Evolutionary conservation across 768 basidiomycete species (phyloP).

Genomic region (Xerocomus brunneocitrinus): DNA sequence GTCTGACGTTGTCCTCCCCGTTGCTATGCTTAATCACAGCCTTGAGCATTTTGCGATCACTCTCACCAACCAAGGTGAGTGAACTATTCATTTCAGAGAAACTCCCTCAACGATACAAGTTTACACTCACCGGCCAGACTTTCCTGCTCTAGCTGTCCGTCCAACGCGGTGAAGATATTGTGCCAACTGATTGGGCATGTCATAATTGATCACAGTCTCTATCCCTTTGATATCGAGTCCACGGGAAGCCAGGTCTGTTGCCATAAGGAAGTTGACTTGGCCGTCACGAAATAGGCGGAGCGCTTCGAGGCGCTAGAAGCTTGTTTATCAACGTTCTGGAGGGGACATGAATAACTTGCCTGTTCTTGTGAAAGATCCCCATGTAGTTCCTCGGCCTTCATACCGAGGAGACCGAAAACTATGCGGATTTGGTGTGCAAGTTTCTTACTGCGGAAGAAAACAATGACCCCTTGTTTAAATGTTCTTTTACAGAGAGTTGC

Average conservation of each 20-base stretch:
- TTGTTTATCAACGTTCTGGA: conserved; percentile 3
- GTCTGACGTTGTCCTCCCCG: conserved; percentile 75
- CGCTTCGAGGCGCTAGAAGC: conserved; percentile 70
- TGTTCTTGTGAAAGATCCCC: conserved; percentile 96
- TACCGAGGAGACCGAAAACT: conserved; percentile 81
- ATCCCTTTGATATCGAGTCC: conserved; percentile 97
- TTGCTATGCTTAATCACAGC: conserved; percentile 87
- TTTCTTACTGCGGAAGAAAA: conserved; percentile 96
- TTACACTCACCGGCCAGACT: conserved; percentile 73
- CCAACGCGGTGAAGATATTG: conserved; percentile 98
- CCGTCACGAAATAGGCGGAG: conserved; percentile 87
- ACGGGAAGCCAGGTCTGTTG: conserved; percentile 92
- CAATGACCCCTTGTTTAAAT: conserved; percentile 78
- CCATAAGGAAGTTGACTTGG: conserved; percentile 86
- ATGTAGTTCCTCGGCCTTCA: conserved; percentile 90
- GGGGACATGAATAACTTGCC: conserved; percentile 38
- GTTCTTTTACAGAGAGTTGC: conserved; percentile 83
- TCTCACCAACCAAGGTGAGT: conserved; percentile 92
- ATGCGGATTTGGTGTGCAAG: conserved; percentile 96
- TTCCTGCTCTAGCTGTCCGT: conserved; percentile 92
- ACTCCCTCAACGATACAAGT: not conserved
- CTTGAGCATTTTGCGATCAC: conserved; percentile 94
- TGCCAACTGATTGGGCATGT: conserved; percentile 91
- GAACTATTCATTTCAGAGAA: conserved; percentile 49
- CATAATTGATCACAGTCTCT: conserved; percentile 97